phyloP scores from a whole-genome alignment of 768 basidiomycete genomes.

The Lactifluus piperatus region DNA sequence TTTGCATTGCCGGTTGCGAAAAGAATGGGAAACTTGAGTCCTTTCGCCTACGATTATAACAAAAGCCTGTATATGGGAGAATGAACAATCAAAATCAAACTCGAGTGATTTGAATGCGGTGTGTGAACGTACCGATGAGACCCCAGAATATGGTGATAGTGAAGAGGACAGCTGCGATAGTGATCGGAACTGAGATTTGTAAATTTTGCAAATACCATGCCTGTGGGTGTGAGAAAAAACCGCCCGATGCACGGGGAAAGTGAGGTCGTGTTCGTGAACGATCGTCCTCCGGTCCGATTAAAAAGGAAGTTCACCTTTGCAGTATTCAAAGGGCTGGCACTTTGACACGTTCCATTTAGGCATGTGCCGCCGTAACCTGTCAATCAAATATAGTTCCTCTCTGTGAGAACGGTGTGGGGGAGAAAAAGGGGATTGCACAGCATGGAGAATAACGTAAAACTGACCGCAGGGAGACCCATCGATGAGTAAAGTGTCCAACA shows the following conservation, averaged over 20 bases:
- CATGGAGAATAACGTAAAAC: conserved; percentile 23
- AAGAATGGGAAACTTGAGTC: neutral
- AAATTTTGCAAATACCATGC: conserved; percentile 72
- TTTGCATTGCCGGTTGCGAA: neutral
- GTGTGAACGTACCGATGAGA: conserved; percentile 37
- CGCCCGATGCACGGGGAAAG: neutral
- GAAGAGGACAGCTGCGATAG: conserved; percentile 59
- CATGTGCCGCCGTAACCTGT: conserved; percentile 69
- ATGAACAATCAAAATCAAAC: neutral
- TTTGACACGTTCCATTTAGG: conserved; percentile 47
- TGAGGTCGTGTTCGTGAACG: neutral
- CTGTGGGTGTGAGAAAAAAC: conserved; percentile 27
- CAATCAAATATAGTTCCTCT: conserved; percentile 12
- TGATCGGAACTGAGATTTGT: conserved; percentile 72
- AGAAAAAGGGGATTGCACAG: conserved; percentile 9
- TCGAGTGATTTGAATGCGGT: neutral
- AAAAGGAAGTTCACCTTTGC: conserved; percentile 40
- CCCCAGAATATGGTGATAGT: conserved; percentile 48
- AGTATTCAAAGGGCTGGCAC: conserved; percentile 48
- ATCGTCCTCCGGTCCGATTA: conserved; percentile 1
- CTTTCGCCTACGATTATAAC: neutral
- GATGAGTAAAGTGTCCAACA: conserved; percentile 60
- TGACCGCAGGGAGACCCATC: conserved; percentile 81
- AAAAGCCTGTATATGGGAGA: neutral
- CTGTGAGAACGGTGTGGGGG: no score